A percentile compares a stretch with the other conserved stretches of the same genome.
Evolutionary conservation across 345 rosid species (phyloP).

Genomic region (Trapa incisa): DNA sequence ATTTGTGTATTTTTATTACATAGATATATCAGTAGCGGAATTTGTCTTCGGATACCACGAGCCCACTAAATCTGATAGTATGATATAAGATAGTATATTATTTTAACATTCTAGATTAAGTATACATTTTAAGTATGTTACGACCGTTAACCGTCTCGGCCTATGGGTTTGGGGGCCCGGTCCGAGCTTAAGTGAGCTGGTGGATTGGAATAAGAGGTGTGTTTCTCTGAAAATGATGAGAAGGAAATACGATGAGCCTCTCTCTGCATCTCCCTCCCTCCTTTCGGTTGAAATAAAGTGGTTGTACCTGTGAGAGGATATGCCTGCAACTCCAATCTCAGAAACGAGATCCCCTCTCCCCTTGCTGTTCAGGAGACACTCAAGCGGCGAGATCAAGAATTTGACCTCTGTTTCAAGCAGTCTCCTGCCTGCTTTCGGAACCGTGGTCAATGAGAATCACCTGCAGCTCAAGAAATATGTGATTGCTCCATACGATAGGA

Average conservation of each 20-base stretch:
- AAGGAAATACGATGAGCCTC: background rate
- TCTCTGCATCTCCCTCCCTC: background rate
- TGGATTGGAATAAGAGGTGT: background rate
- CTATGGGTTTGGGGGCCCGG: no score
- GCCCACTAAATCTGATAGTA: no score
- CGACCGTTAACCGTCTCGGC: no score
- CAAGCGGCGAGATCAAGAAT: conserved; percentile 46
- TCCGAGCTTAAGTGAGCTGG: no score
- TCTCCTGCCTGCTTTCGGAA: conserved; percentile 82
- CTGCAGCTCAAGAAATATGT: conserved; percentile 33
- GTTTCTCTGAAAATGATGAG: background rate
- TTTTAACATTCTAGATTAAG: no score
- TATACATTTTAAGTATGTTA: no score
- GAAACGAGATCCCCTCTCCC: conserved; percentile 34
- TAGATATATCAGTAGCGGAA: no score
- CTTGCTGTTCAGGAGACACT: conserved; percentile 37
- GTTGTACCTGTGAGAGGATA: background rate
- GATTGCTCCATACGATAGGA: conserved; percentile 67
- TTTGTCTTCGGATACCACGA: no score
- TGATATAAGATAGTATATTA: no score
- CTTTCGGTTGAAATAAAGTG: background rate
- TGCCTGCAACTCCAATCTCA: background rate
- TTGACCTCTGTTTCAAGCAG: conserved; percentile 71
- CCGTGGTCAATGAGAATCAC: conserved; percentile 38
- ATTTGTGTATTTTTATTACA: no score